Conservation (phyloP, 768 basidiomycete genomes). For the Russula compacta region DNA sequence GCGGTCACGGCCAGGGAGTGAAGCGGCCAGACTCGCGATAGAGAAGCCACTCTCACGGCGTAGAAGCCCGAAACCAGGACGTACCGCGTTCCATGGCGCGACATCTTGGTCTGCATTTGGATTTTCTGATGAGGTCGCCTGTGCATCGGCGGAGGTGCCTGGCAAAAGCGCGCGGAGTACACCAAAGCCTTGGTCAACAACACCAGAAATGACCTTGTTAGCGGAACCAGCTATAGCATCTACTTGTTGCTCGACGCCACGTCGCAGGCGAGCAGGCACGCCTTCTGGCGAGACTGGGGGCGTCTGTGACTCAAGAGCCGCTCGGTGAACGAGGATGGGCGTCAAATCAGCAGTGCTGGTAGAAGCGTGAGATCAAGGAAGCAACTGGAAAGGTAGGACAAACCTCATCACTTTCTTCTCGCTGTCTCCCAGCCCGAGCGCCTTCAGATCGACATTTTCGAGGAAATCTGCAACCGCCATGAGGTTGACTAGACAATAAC, state of each 20-base stretch:
- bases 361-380: background rate
- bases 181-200: constrained; percentile 86
- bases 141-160: constrained; percentile 26
- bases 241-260: constrained; percentile 71
- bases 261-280: constrained; percentile 49
- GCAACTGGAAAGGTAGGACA: constrained; percentile 7
- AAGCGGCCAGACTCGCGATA: constrained; percentile 65
- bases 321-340: constrained; percentile 66
- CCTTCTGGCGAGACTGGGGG: constrained; percentile 37
- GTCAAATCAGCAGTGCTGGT: constrained; percentile 67
- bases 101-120: constrained; percentile 23
- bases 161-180: constrained; percentile 75
- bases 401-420: constrained; percentile 52
- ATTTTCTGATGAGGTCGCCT: constrained; percentile 10
- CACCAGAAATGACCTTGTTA: constrained; percentile 66
- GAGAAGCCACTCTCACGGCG: constrained; percentile 75
- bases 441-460: constrained; percentile 84
- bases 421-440: constrained; percentile 52
- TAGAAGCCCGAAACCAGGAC: constrained; percentile 56
- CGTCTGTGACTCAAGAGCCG: constrained; percentile 36
- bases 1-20: constrained; percentile 48
- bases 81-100: constrained; percentile 34
- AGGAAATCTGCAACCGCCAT: constrained; percentile 95
- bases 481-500: constrained; percentile 89
- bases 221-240: constrained; percentile 78